phyloP scores from a whole-genome alignment of 352 stramenopile genomes.

The Thraustochytrium sp. region DNA sequence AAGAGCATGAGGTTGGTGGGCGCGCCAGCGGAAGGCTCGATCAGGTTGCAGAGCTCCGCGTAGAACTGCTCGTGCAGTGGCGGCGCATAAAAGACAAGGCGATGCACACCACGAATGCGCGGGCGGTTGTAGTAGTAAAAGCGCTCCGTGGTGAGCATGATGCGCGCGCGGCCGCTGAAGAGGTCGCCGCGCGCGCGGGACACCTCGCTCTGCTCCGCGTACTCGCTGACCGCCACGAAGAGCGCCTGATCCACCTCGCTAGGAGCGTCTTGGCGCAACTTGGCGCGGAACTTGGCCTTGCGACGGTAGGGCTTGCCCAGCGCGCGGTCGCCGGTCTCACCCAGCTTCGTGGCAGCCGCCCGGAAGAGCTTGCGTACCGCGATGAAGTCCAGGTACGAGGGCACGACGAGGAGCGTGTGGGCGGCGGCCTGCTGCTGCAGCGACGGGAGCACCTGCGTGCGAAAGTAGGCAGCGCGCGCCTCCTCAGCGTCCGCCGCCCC shows the following conservation, averaged over 20 bases:
- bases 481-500: conserved; percentile 54
- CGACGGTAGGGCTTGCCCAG: conserved; percentile 15
- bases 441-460: conserved; percentile 59
- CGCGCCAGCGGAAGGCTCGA: conserved; percentile 50
- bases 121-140: conserved; percentile 51
- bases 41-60: conserved; percentile 64
- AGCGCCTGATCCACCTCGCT: conserved; percentile 4
- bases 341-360: not conserved
- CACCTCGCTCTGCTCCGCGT: conserved; percentile 14
- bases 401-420: conserved; percentile 37
- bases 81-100: conserved; percentile 71
- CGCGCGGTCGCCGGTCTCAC: conserved; percentile 15
- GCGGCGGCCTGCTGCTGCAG: conserved; percentile 50
- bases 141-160: conserved; percentile 43
- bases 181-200: conserved; percentile 31
- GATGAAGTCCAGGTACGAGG: conserved; percentile 44
- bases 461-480: conserved; percentile 65
- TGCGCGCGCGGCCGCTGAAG: conserved; percentile 18
- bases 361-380: conserved; percentile 35
- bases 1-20: conserved; percentile 59
- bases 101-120: conserved; percentile 64
- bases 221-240: conserved; percentile 40
- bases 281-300: not conserved
- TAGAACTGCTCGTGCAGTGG: conserved; percentile 73
- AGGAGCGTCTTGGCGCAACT: not conserved